Evolutionary conservation across 164 flowering plant species (phyloP).

Genomic region (Dillenia turbinata): DNA sequence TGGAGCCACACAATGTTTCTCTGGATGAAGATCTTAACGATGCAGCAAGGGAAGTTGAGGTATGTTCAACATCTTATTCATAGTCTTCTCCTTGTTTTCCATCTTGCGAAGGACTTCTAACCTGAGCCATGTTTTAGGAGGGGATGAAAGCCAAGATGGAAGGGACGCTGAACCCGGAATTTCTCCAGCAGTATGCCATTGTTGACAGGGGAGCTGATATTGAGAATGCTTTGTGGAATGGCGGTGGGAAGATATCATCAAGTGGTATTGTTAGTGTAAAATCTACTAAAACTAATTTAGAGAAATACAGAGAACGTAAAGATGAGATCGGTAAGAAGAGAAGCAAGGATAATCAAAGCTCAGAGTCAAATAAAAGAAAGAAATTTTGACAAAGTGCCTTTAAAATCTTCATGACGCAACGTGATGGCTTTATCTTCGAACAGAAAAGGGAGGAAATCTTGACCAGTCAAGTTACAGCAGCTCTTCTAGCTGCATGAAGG

Average conservation of each 20-base stretch:
- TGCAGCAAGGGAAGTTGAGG: conserved; percentile 80
- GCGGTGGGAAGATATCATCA: conserved; percentile 43
- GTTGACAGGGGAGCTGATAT: conserved; percentile 60
- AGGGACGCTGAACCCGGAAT: conserved; percentile 45
- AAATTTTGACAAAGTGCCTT: conserved; percentile 19
- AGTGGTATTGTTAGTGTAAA: conserved; percentile 76
- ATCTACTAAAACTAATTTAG: conserved; percentile 38
- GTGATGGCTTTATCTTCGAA: no score
- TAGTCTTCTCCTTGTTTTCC: neutral
- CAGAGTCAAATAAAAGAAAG: conserved; percentile 56
- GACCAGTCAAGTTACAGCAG: neutral
- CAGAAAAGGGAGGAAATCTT: conserved; percentile 17
- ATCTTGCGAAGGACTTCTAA: neutral
- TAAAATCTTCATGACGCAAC: no score
- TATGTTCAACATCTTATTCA: conserved; percentile 7
- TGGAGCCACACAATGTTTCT: conserved; percentile 64
- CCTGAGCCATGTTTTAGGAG: conserved; percentile 38
- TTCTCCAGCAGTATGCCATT: conserved; percentile 72
- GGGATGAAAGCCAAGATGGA: conserved; percentile 60
- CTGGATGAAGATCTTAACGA: conserved; percentile 84
- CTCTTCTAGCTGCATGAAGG: no score
- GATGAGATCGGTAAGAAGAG: conserved; percentile 50
- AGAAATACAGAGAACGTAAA: conserved; percentile 34
- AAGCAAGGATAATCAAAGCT: conserved; percentile 32
- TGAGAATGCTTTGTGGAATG: conserved; percentile 62